Base-by-base conservation (phyloP, 257 asterid genomes). In the Solanum lycopersicoides region DNA sequence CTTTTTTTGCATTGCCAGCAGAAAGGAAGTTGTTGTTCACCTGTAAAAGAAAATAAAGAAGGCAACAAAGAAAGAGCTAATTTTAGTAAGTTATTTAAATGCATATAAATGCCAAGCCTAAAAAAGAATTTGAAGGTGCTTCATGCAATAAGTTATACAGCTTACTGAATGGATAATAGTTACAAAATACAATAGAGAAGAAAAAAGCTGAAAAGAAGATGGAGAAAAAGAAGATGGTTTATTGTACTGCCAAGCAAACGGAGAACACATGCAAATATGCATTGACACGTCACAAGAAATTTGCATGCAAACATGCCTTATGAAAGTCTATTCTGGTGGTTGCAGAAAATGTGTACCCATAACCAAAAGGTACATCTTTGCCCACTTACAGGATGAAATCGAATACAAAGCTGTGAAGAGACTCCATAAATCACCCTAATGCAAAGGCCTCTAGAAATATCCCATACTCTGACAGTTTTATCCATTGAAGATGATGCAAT, bases 401-500 rank as follows among this genome's bases (percentile, higher is more conserved):
- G 99, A 85, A 97, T 95, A 84, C 99, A 97, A 86, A 92, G 98
- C 87, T 96, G 98, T 83, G 97, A 90, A 83, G 97, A 91, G 85
- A 95, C 91, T 85, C 98, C 98, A 90, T 97, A 97, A 83, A 97
- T 94, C 92, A 97, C 99, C 87, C 99, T 94, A 91, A 97, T 91
- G 95, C 99, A 97, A 91, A 94, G 83, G 88, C 99, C 98, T 92
- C 92, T 93, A 12, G 98, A 91, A 88, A 96, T 92, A 89, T 97
- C 99, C 99, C 99, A 97, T 69, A 97, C 96, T 89, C 99, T 92
- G 60, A 97, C 95, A 63, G 99, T 96, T 94, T 97, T 96, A 89
- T 97, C 99, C 87, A 89, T 74, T 75, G 99, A 97, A 87, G 99
- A 89, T 59, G 99, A 97, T 86, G 99, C 96, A 85, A 97, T 94